Evolutionary conservation across 441 rosid genomes (phyloP).

Genomic region (Viola pubescens): DNA sequence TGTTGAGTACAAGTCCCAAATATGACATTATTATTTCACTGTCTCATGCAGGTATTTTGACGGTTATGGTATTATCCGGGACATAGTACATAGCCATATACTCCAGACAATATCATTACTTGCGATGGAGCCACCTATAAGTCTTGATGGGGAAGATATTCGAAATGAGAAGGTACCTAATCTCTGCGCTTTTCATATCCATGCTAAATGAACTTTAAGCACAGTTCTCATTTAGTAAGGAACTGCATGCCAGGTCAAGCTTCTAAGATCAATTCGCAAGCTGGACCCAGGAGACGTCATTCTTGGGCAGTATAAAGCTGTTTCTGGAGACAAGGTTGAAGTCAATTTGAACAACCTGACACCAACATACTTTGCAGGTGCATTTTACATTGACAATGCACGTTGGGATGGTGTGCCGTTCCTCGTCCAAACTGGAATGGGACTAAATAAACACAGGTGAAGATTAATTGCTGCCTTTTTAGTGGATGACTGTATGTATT

Average conservation of each 20-base stretch:
- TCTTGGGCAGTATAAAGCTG: slow-evolving; percentile 67
- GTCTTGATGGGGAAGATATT: slow-evolving; percentile 77
- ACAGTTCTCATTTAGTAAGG: not conserved
- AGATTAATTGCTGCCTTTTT: slow-evolving; percentile 4
- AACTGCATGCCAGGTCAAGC: slow-evolving; percentile 52
- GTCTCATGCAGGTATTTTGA: slow-evolving; percentile 52
- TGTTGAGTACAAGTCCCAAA: slow-evolving; percentile 7
- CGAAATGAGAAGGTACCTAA: slow-evolving; percentile 65
- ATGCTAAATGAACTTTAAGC: not conserved
- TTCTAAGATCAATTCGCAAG: slow-evolving; percentile 54
- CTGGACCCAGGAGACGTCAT: slow-evolving; percentile 51
- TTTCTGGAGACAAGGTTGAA: slow-evolving; percentile 34
- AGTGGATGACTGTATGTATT: too few species aligned
- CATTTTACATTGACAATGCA: slow-evolving; percentile 68
- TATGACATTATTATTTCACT: slow-evolving; percentile 10
- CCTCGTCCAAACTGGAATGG: slow-evolving; percentile 61
- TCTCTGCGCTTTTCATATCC: not conserved
- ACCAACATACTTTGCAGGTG: slow-evolving; percentile 73
- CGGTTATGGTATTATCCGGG: slow-evolving; percentile 76
- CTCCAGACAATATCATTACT: slow-evolving; percentile 74
- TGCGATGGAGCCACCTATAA: slow-evolving; percentile 83
- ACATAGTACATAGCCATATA: slow-evolving; percentile 70
- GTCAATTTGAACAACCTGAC: slow-evolving; percentile 33
- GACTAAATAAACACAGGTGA: slow-evolving; percentile 70
- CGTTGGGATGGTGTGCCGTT: slow-evolving; percentile 93